phyloP scores from a whole-genome alignment of 176 grass and related monocot species.

The Carex scoparia region DNA sequence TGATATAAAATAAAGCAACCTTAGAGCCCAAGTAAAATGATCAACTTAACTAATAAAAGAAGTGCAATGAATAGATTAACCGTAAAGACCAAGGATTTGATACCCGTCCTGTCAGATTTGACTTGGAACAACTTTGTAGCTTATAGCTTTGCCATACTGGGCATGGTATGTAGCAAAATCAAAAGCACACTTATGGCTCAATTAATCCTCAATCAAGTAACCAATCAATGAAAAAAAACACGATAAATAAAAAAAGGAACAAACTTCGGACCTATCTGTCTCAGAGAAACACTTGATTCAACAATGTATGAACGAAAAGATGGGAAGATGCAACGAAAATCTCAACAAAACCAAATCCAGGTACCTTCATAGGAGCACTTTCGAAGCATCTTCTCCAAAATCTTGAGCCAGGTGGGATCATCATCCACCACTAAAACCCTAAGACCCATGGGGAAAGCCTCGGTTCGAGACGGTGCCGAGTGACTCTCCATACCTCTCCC shows the following conservation, averaged over 20 bases:
- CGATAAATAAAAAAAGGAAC: not conserved
- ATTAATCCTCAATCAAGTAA: not conserved
- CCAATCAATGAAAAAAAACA: not conserved
- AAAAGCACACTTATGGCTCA: not conserved
- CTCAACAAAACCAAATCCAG: constrained; percentile 26
- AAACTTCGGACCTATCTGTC: not conserved
- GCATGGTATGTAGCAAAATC: not conserved
- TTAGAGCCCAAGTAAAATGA: not conserved
- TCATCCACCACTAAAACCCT: constrained; percentile 94
- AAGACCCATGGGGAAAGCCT: constrained; percentile 85
- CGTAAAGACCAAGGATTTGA: not conserved
- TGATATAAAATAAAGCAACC: not conserved
- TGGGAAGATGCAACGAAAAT: constrained; percentile 8
- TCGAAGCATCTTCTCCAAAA: constrained; percentile 98
- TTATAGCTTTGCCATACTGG: not conserved
- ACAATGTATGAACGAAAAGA: not conserved
- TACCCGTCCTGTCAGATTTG: not conserved
- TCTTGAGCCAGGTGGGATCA: constrained; percentile 98
- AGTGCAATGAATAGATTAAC: not conserved
- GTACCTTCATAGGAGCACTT: constrained; percentile 97
- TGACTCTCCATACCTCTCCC: constrained; percentile 27
- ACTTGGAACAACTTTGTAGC: not conserved
- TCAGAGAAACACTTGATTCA: not conserved
- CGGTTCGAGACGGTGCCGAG: constrained; percentile 43
- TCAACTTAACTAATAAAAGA: not conserved